Evolutionary conservation across 192 early-diverging fungal genomes (phyloP).

Genomic region (Entrophospora sp.): DNA sequence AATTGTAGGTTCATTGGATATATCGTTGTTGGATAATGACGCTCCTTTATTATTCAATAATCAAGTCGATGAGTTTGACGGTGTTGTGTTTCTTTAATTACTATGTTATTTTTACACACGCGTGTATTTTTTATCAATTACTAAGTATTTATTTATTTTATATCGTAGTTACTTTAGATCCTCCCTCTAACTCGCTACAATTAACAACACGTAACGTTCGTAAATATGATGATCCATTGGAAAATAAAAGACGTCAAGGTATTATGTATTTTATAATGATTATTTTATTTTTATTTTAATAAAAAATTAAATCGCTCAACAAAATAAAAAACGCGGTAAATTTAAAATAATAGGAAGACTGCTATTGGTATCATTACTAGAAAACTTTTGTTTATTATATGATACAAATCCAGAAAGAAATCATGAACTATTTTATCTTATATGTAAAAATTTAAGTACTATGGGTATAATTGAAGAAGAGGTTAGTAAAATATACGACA

Average conservation of each 20-base stretch:
- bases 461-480: slow-evolving; percentile 79
- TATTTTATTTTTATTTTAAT: background rate
- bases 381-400: slow-evolving; percentile 85
- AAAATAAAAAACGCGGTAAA: background rate
- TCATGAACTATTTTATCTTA: slow-evolving; percentile 73
- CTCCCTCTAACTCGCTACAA: background rate
- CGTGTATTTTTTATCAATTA: background rate
- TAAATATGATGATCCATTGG: slow-evolving; percentile 26
- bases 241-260: slow-evolving; percentile 31
- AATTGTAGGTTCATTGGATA: background rate
- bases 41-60: background rate
- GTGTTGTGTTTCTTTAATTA: background rate
- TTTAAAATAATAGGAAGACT: slow-evolving; percentile 43
- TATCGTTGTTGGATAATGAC: background rate
- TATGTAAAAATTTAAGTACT: slow-evolving; percentile 76
- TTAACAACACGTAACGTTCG: background rate
- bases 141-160: background rate
- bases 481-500: slow-evolving; percentile 24
- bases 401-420: slow-evolving; percentile 80
- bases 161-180: too few relatives aligned
- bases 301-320: background rate
- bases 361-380: slow-evolving; percentile 79
- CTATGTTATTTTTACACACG: background rate
- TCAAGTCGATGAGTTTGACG: background rate
- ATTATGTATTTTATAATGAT: background rate